Conservation (phyloP, 2,329 filamentous ascomycete genomes). For the Canariomyces notabilis region DNA sequence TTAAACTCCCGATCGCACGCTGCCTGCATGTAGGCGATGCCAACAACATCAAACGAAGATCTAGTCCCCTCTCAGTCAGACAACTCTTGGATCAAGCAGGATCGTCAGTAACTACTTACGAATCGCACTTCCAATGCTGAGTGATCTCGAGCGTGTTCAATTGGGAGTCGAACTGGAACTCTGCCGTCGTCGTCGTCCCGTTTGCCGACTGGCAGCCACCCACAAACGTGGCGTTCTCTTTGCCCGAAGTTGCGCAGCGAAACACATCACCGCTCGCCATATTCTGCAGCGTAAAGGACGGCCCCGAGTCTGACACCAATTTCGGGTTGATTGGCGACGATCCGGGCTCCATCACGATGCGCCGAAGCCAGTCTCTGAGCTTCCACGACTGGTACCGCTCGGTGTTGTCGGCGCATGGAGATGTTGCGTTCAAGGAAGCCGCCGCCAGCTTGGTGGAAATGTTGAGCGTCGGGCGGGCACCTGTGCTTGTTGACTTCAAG, state of each 20-base stretch:
- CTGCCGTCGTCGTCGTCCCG: conserved; percentile 15
- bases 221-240: conserved; percentile 22
- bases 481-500: conserved; percentile 16
- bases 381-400: conserved; percentile 32
- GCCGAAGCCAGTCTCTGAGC: conserved; percentile 29
- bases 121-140: conserved; percentile 29
- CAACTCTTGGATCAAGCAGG: background rate
- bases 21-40: conserved; percentile 30
- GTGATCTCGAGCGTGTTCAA: conserved; percentile 28
- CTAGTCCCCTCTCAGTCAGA: conserved; percentile 11
- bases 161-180: conserved; percentile 29
- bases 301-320: conserved; percentile 26
- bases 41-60: conserved; percentile 25
- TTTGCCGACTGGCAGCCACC: conserved; percentile 25
- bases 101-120: conserved; percentile 22
- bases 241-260: conserved; percentile 23
- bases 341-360: conserved; percentile 27
- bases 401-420: conserved; percentile 23
- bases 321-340: conserved; percentile 7
- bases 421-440: conserved; percentile 11
- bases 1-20: conserved; percentile 28
- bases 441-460: conserved; percentile 22
- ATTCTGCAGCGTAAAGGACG: conserved; percentile 29
- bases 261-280: conserved; percentile 27
- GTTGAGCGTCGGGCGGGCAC: conserved; percentile 13